Conservation (phyloP, 257 asterid genomes). For the Solanum chmielewskii region DNA sequence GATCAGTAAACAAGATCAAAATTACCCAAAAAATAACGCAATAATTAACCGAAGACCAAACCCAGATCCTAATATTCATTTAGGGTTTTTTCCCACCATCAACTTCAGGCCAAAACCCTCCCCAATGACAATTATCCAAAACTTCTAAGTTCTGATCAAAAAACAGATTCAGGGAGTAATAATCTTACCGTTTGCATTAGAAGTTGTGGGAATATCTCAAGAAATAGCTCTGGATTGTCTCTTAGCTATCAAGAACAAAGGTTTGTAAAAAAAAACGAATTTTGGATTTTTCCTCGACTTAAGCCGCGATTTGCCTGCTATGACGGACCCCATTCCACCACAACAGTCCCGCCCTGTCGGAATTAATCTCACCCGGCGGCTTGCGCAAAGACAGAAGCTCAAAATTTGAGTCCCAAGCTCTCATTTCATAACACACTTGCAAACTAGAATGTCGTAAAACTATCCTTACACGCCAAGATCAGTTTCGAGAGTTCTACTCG, state of each 20-base stretch:
- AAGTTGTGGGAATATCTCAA: background rate
- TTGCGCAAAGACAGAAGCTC: background rate
- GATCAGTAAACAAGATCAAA: no score
- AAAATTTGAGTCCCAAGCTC: background rate
- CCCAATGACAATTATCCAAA: no score
- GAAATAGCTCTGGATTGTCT: background rate
- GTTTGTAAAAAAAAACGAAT: no score
- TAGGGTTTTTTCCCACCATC: no score
- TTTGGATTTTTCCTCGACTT: background rate
- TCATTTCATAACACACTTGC: background rate
- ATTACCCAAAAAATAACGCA: no score
- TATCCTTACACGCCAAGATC: background rate
- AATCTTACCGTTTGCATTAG: background rate
- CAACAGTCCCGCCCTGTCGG: background rate
- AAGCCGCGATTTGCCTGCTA: no score
- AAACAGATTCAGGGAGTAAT: background rate
- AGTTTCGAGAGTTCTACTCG: background rate
- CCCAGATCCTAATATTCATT: no score
- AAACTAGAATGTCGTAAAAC: no score
- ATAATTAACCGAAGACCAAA: no score
- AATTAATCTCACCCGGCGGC: background rate
- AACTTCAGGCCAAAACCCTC: no score
- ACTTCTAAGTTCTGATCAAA: no score
- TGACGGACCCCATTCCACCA: no score
- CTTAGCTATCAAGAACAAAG: background rate